These are phyloP conservation scores for Venturia carpophila DNA, from an alignment of 2,329 filamentous ascomycete species.

Conservation along the genomic window DNA sequence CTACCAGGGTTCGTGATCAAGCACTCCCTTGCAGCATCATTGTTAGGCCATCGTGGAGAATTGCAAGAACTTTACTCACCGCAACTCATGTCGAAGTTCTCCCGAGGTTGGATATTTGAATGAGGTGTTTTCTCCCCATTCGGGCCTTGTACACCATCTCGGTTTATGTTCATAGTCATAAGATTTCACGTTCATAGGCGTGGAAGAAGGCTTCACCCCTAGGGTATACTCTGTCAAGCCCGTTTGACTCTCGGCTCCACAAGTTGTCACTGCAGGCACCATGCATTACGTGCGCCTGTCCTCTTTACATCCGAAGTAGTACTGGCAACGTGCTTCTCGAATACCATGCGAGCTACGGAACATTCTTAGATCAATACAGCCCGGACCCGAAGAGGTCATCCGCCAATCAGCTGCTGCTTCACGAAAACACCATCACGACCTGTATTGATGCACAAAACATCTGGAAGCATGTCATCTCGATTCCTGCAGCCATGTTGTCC, in stretches of 20 bases:
- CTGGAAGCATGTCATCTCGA: neutral
- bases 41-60: slow-evolving; percentile 10
- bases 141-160: neutral
- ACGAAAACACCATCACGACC: neutral
- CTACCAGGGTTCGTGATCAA: slow-evolving; percentile 14
- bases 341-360: neutral
- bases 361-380: neutral
- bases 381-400: neutral
- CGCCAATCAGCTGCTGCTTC: neutral
- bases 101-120: neutral
- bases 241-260: neutral
- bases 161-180: neutral
- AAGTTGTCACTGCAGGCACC: neutral
- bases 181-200: neutral
- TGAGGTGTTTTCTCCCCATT: neutral
- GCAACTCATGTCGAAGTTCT: neutral
- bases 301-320: neutral
- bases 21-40: slow-evolving; percentile 10
- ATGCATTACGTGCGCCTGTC: neutral
- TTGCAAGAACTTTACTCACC: neutral
- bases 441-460: neutral
- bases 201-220: neutral
- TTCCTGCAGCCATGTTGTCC: slow-evolving; percentile 4
- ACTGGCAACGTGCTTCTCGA: neutral
- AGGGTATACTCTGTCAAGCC: neutral